Evolutionary conservation across 2,329 filamentous ascomycete species (phyloP).

Genomic region (Zymoseptoria brevis): DNA sequence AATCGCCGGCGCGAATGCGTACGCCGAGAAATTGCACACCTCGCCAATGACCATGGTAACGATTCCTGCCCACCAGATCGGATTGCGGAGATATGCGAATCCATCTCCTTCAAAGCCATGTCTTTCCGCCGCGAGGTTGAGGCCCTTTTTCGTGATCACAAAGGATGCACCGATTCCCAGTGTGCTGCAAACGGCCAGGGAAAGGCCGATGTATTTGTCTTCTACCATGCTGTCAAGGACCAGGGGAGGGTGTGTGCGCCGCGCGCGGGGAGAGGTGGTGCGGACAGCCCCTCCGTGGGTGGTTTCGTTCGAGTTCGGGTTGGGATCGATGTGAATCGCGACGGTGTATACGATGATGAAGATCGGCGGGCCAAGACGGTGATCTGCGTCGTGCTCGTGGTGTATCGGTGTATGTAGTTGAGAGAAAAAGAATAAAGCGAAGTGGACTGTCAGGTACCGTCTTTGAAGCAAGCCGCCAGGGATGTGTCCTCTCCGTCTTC

Average conservation of each 20-base stretch:
- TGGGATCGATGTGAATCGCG: background rate
- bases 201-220: slow-evolving; percentile 66
- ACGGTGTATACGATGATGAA: background rate
- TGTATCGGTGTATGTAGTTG: background rate
- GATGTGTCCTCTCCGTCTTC: background rate
- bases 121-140: slow-evolving; percentile 80
- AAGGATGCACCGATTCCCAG: slow-evolving; percentile 72
- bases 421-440: background rate
- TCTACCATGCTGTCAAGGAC: slow-evolving; percentile 21
- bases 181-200: slow-evolving; percentile 65
- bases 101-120: slow-evolving; percentile 97
- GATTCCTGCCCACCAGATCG: slow-evolving; percentile 97
- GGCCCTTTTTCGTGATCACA: slow-evolving; percentile 97
- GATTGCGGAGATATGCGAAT: slow-evolving; percentile 85
- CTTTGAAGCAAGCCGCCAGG: background rate
- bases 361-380: background rate
- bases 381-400: background rate
- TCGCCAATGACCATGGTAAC: slow-evolving; percentile 84
- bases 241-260: slow-evolving; percentile 5
- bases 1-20: slow-evolving; percentile 97
- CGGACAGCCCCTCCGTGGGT: background rate
- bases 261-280: background rate
- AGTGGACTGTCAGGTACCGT: background rate
- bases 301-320: background rate
- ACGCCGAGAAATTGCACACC: slow-evolving; percentile 94